phyloP scores from a whole-genome alignment of 2,329 filamentous ascomycete species.

The Beauveria caledonica region DNA sequence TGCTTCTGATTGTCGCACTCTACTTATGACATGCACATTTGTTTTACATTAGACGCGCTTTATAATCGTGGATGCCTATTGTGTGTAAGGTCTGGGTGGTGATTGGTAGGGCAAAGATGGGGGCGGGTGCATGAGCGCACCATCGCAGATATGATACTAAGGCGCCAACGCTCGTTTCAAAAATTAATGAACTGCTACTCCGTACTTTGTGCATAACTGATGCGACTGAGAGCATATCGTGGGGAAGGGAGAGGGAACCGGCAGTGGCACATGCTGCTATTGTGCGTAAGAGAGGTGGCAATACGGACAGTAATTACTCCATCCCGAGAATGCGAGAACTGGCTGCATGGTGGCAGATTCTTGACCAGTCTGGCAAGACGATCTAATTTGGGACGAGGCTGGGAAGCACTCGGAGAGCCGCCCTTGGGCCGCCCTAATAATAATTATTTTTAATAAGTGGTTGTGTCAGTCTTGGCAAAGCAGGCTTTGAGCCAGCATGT shows the following conservation, averaged over 20 bases:
- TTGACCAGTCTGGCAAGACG: neutral
- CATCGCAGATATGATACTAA: neutral
- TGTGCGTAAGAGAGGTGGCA: no score
- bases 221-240: no score
- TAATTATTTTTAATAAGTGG: no score
- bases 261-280: no score
- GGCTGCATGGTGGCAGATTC: conserved; percentile 5
- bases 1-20: neutral
- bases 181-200: neutral
- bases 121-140: neutral
- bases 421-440: neutral
- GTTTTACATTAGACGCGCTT: neutral
- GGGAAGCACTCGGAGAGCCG: neutral
- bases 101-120: neutral
- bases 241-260: no score
- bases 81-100: neutral
- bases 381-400: neutral
- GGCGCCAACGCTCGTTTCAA: neutral
- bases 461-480: no score
- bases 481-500: no score
- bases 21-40: neutral
- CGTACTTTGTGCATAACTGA: neutral
- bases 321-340: neutral
- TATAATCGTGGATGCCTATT: neutral
- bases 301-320: no score